Percentiles rank a stretch among this genome's conserved stretches.
Conservation (phyloP, 2,329 filamentous ascomycete genomes). For the Colletotrichum phormii region DNA sequence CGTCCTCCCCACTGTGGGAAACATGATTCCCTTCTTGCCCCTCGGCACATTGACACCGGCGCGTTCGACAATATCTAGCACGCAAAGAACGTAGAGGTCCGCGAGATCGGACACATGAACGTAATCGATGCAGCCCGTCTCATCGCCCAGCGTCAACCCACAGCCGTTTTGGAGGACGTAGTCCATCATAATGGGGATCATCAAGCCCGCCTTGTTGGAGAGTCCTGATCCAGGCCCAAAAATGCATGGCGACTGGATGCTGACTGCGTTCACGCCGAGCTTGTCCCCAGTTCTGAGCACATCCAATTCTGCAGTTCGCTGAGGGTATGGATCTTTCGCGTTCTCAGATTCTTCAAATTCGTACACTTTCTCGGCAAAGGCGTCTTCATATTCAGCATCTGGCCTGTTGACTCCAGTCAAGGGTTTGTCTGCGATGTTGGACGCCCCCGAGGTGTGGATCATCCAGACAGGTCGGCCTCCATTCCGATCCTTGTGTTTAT, state of each 20-base stretch:
- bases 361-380: constrained; percentile 8
- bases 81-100: constrained; percentile 36
- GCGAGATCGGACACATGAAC: constrained; percentile 39
- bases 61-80: constrained; percentile 26
- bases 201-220: constrained; percentile 35
- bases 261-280: constrained; percentile 30
- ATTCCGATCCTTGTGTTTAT: constrained; percentile 38
- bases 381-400: constrained; percentile 34
- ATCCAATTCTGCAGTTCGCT: constrained; percentile 37
- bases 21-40: constrained; percentile 21
- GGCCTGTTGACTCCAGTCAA: constrained; percentile 28
- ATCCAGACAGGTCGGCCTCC: constrained; percentile 28
- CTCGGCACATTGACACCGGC: constrained; percentile 7
- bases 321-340: constrained; percentile 36
- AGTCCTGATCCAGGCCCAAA: constrained; percentile 35
- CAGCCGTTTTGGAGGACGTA: constrained; percentile 37
- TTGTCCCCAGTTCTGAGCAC: constrained; percentile 30
- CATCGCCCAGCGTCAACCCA: constrained; percentile 37
- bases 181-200: constrained; percentile 38
- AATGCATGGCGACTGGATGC: constrained; percentile 36
- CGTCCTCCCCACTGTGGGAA: constrained; percentile 22
- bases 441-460: constrained; percentile 37
- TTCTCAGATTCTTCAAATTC: constrained; percentile 37
- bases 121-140: constrained; percentile 33
- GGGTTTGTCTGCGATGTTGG: constrained; percentile 38